phyloP scores from a whole-genome alignment of 257 asterid genomes.

The Scutellaria galericulata region DNA sequence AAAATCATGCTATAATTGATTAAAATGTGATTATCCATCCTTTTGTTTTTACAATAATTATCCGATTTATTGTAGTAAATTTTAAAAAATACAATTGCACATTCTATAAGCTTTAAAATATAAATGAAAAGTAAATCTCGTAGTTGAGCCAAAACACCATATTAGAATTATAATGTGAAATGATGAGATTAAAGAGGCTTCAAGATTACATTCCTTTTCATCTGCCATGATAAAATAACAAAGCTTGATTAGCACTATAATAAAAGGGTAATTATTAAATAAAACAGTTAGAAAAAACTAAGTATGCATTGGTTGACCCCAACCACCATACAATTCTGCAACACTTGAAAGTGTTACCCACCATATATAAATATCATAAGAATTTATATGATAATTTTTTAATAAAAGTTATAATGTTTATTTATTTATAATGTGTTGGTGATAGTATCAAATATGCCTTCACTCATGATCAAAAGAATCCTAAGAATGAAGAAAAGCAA shows the following conservation, averaged over 20 bases:
- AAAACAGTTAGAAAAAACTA: slow-evolving; percentile 1
- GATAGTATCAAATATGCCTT: slow-evolving; percentile 32
- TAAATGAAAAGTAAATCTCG: neutral
- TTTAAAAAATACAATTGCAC: too few relatives aligned
- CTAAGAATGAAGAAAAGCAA: slow-evolving; percentile 42
- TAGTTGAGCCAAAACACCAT: slow-evolving; percentile 4
- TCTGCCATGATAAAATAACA: neutral
- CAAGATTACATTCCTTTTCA: slow-evolving; percentile 40
- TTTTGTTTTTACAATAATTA: too few relatives aligned
- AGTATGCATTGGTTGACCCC: slow-evolving; percentile 34
- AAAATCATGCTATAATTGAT: too few relatives aligned
- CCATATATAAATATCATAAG: slow-evolving; percentile 23
- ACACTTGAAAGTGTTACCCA: slow-evolving; percentile 61
- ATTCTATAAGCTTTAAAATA: neutral
- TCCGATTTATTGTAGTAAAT: too few relatives aligned
- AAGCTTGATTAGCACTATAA: slow-evolving; percentile 44
- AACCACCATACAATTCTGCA: slow-evolving; percentile 49
- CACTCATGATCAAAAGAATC: slow-evolving; percentile 49
- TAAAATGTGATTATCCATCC: too few relatives aligned
- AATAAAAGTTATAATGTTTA: too few relatives aligned
- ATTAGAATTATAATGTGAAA: slow-evolving; percentile 4
- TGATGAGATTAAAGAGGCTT: slow-evolving; percentile 37
- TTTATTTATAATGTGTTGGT: too few relatives aligned
- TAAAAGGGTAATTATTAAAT: slow-evolving; percentile 15
- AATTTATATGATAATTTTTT: too few relatives aligned